Evolutionary conservation across 2,329 filamentous ascomycete genomes (phyloP).

Genomic region (Aureobasidium lini): DNA sequence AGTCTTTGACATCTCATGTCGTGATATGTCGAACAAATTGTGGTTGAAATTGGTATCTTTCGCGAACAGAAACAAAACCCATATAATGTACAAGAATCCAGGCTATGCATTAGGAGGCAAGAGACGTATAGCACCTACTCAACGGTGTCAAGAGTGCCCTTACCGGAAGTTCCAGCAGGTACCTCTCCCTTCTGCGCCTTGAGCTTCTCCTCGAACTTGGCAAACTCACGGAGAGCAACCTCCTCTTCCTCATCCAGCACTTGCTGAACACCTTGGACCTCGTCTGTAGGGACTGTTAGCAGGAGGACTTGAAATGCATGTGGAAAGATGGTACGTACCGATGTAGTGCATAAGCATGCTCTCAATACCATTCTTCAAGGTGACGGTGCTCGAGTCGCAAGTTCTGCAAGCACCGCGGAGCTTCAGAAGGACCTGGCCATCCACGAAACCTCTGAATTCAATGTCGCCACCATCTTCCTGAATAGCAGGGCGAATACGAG

Average conservation of each 20-base stretch:
- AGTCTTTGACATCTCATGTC: background rate
- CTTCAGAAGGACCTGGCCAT: conserved; percentile 65
- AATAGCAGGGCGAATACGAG: conserved; percentile 86
- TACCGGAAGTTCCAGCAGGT: conserved; percentile 41
- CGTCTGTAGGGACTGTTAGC: conserved; percentile 46
- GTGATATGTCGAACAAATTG: background rate
- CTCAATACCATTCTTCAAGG: conserved; percentile 95
- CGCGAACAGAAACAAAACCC: background rate
- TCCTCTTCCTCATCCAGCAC: conserved; percentile 89
- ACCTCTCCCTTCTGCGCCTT: conserved; percentile 51
- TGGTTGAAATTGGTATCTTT: conserved; percentile 10
- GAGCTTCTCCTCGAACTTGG: conserved; percentile 86
- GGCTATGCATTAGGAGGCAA: background rate
- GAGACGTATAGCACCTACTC: background rate
- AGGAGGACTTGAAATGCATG: background rate
- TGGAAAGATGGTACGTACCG: background rate
- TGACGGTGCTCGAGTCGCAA: conserved; percentile 94
- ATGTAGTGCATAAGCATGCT: conserved; percentile 70
- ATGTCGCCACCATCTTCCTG: conserved; percentile 98
- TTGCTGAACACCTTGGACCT: conserved; percentile 87
- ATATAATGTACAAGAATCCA: conserved; percentile 8
- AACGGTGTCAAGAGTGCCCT: conserved; percentile 46
- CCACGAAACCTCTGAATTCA: conserved; percentile 76
- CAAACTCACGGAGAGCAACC: conserved; percentile 78
- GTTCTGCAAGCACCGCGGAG: conserved; percentile 88